phyloP scores from a whole-genome alignment of 23 red algal genomes.

The Chondrus crispus region DNA sequence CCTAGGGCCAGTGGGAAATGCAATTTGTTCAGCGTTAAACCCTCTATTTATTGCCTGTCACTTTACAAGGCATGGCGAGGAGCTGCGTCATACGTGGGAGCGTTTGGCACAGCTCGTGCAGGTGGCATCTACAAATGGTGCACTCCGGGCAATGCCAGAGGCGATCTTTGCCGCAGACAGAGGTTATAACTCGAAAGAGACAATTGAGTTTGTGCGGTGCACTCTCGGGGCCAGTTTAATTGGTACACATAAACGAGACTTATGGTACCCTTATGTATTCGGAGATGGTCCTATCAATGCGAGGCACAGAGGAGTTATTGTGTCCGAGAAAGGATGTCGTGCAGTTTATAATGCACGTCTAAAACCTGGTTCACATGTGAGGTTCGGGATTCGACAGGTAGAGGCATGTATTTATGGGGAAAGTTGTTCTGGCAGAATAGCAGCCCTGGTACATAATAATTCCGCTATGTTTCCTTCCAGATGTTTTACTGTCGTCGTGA shows the following conservation, averaged over 20 bases:
- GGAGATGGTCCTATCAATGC: neutral
- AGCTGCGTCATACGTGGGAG: neutral
- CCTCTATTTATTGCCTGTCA: neutral
- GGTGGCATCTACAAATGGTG: too few species aligned
- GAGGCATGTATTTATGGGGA: neutral
- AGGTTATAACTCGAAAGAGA: neutral
- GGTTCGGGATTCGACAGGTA: neutral
- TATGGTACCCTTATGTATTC: neutral
- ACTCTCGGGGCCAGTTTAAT: neutral
- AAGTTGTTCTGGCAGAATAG: neutral
- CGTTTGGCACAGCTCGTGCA: neutral
- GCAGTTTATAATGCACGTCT: neutral
- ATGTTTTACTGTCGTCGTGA: conserved; percentile 3
- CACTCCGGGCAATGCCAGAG: neutral
- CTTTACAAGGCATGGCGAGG: neutral
- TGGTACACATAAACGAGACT: neutral
- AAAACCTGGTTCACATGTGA: neutral
- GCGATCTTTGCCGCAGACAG: neutral
- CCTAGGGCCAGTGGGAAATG: neutral
- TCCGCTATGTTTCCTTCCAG: neutral
- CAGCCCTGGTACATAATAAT: conserved; percentile 5
- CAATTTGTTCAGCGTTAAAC: neutral
- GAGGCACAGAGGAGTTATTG: neutral
- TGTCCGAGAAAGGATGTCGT: neutral
- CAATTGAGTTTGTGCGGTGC: neutral